Conservation (phyloP, 2,329 filamentous ascomycete species). For the Laburnicola sp. region DNA sequence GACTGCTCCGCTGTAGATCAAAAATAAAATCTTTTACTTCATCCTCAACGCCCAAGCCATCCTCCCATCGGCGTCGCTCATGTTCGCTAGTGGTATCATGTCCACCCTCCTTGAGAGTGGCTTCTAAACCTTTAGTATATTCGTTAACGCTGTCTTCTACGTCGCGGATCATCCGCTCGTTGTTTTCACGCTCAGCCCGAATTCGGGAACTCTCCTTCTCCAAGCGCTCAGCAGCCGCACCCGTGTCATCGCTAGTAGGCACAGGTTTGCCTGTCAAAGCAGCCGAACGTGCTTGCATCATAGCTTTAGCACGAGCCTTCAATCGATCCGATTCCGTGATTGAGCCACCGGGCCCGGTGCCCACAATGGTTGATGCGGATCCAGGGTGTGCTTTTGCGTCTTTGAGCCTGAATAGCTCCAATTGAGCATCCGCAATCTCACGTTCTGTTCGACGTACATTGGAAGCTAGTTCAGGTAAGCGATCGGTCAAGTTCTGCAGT, state of each 20-base stretch:
- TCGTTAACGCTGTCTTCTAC: slow-evolving; percentile 95
- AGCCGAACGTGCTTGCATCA: slow-evolving; percentile 98
- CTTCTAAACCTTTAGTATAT: slow-evolving; percentile 81
- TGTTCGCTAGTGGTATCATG: slow-evolving; percentile 80
- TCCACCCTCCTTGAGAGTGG: slow-evolving; percentile 79
- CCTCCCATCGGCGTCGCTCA: slow-evolving; percentile 92
- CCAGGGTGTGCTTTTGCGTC: slow-evolving; percentile 90
- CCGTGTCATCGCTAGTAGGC: slow-evolving; percentile 70
- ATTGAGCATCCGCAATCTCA: slow-evolving; percentile 84
- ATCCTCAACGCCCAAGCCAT: slow-evolving; percentile 93
- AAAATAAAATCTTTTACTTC: slow-evolving; percentile 98
- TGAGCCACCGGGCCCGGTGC: slow-evolving; percentile 85
- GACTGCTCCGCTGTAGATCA: slow-evolving; percentile 85
- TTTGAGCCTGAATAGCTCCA: slow-evolving; percentile 90
- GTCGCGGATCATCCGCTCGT: slow-evolving; percentile 94
- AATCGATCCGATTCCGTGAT: slow-evolving; percentile 93
- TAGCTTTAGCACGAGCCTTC: slow-evolving; percentile 92
- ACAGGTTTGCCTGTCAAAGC: slow-evolving; percentile 85
- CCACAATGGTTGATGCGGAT: slow-evolving; percentile 78
- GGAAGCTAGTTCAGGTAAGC: slow-evolving; percentile 87
- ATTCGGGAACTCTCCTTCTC: slow-evolving; percentile 85
- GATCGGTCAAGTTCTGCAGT: slow-evolving; percentile 84
- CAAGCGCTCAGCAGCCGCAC: slow-evolving; percentile 77
- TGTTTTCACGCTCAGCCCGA: slow-evolving; percentile 84
- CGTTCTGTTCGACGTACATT: slow-evolving; percentile 89